These are phyloP conservation scores for Galerina marginata DNA, from an alignment of 768 basidiomycete species.

Conservation along the genomic window DNA sequence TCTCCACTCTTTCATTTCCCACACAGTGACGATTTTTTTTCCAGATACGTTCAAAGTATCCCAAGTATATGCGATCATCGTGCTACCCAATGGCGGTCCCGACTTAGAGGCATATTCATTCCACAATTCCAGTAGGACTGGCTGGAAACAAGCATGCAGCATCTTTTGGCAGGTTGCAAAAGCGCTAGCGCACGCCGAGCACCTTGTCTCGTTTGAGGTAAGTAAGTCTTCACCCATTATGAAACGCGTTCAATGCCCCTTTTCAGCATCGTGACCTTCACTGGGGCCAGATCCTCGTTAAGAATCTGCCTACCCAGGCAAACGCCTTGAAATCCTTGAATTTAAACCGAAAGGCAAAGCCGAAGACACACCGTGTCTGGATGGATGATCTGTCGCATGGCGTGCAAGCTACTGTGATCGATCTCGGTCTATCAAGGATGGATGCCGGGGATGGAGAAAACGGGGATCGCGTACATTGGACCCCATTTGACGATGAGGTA, in stretches of 20 bases:
- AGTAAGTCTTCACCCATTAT: slow-evolving; percentile 20
- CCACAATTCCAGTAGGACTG: slow-evolving; percentile 53
- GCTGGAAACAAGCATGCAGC: slow-evolving; percentile 87
- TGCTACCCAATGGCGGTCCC: slow-evolving; percentile 87
- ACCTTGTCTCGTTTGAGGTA: slow-evolving; percentile 87
- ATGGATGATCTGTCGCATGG: slow-evolving; percentile 77
- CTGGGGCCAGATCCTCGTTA: slow-evolving; percentile 94
- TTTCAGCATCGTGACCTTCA: slow-evolving; percentile 96
- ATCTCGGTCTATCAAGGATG: slow-evolving; percentile 92
- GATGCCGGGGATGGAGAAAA: slow-evolving; percentile 55
- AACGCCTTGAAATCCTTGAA: slow-evolving; percentile 40
- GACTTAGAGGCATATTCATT: slow-evolving; percentile 91
- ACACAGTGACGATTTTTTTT: not conserved
- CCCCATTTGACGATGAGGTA: slow-evolving; percentile 85
- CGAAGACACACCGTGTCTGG: slow-evolving; percentile 33
- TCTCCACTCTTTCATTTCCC: slow-evolving; percentile 4
- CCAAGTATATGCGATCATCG: slow-evolving; percentile 89
- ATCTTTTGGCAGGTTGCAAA: slow-evolving; percentile 91
- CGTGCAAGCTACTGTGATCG: slow-evolving; percentile 85
- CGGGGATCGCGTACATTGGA: slow-evolving; percentile 65
- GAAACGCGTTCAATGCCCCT: not conserved
- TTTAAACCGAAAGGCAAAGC: slow-evolving; percentile 35
- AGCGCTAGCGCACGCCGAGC: slow-evolving; percentile 80
- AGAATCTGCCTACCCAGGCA: slow-evolving; percentile 44
- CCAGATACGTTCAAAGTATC: slow-evolving; percentile 75